A percentile compares a stretch with the other conserved stretches of the same genome.
phyloP scores from a whole-genome alignment of 805 yeast species.

The Suhomyces canberraensis region DNA sequence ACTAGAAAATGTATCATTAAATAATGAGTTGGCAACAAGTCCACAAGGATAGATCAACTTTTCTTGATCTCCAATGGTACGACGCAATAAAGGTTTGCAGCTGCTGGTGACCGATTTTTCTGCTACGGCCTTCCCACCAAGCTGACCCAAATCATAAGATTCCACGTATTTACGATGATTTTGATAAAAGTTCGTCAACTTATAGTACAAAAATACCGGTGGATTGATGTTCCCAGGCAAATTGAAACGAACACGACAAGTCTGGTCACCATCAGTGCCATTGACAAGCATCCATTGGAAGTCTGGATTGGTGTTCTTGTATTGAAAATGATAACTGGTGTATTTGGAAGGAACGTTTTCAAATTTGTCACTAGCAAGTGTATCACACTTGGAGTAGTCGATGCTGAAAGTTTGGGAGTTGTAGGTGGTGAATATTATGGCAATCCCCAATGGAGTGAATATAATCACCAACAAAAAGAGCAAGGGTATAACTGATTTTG shows the following conservation, averaged over 20 bases:
- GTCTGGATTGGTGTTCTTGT: constrained; percentile 32
- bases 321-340: constrained; percentile 59
- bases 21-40: constrained; percentile 84
- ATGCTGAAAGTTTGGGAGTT: constrained; percentile 72
- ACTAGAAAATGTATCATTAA: constrained; percentile 78
- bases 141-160: constrained; percentile 75
- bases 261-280: constrained; percentile 36
- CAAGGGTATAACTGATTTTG: constrained; percentile 85
- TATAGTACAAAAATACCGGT: constrained; percentile 77
- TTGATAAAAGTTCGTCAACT: constrained; percentile 86
- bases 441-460: constrained; percentile 90
- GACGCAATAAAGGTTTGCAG: constrained; percentile 37
- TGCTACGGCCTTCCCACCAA: constrained; percentile 70
- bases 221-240: constrained; percentile 67
- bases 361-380: constrained; percentile 35
- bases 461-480: constrained; percentile 69
- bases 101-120: constrained; percentile 43
- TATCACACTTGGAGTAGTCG: constrained; percentile 71
- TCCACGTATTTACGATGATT: constrained; percentile 93
- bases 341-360: constrained; percentile 57
- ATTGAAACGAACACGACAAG: constrained; percentile 69
- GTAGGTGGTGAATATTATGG: constrained; percentile 72
- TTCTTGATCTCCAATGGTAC: constrained; percentile 37
- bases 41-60: constrained; percentile 85
- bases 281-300: constrained; percentile 63